Conservation (phyloP, 73 alveolate genomes). For the Breviolum minutum region DNA sequence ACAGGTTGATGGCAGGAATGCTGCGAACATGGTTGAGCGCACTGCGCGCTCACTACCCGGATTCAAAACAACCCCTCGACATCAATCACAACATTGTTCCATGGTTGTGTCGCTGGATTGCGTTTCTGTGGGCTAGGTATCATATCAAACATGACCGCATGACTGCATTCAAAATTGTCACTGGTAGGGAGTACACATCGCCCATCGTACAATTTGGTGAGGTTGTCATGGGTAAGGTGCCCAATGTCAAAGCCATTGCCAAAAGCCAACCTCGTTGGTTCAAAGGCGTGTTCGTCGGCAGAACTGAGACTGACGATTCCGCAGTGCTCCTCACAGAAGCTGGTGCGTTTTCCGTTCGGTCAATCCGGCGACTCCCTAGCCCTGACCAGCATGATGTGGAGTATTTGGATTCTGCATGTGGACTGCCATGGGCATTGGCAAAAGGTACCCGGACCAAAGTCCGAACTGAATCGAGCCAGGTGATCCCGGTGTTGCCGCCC, state of each 20-base stretch:
- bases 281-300: neutral
- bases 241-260: neutral
- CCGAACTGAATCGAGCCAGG: neutral
- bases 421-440: conserved; percentile 4
- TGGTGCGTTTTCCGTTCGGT: conserved; percentile 10
- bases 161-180: conserved; percentile 10
- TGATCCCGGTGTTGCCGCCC: conserved; percentile 5
- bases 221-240: neutral
- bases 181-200: conserved; percentile 25
- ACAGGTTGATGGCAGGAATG: conserved; percentile 41
- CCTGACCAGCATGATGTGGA: neutral
- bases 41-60: neutral
- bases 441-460: conserved; percentile 12
- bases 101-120: conserved; percentile 4
- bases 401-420: neutral
- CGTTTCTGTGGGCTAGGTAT: conserved; percentile 15
- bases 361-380: neutral
- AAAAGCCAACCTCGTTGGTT: conserved; percentile 2
- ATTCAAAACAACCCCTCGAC: neutral
- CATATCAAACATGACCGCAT: neutral
- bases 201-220: conserved; percentile 28
- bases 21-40: conserved; percentile 37
- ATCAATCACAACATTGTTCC: conserved; percentile 30
- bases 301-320: neutral
- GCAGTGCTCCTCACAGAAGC: neutral